These are phyloP conservation scores for Evansstolkia leycettana DNA, from an alignment of 495 filamentous ascomycete species.

Conservation along the genomic window DNA sequence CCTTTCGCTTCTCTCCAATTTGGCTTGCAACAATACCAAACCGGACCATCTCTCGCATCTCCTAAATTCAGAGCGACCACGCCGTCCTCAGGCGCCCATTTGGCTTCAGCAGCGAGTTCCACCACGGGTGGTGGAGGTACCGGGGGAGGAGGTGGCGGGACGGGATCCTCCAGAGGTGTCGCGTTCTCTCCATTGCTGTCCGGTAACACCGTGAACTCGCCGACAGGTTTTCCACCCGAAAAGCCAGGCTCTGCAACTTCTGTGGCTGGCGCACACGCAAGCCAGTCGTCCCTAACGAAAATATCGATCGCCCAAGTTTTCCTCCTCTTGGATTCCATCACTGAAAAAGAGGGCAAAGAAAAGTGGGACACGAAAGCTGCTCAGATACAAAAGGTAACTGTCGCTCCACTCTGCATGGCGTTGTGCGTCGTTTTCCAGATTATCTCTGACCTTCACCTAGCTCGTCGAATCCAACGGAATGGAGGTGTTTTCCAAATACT, in stretches of 20 bases:
- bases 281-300: constrained; percentile 51
- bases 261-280: constrained; percentile 25
- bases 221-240: constrained; percentile 43
- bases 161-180: constrained; percentile 40
- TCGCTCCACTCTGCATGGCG: not conserved
- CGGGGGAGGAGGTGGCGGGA: constrained; percentile 47
- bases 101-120: constrained; percentile 43
- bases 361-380: constrained; percentile 93
- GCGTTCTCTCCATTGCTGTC: constrained; percentile 53
- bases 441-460: constrained; percentile 24
- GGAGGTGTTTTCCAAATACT: constrained; percentile 90
- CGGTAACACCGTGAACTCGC: constrained; percentile 48
- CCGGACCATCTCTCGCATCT: constrained; percentile 43
- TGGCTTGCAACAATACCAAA: constrained; percentile 45
- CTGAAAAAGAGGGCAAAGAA: constrained; percentile 74
- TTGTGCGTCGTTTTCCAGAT: not conserved
- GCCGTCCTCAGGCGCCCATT: constrained; percentile 44
- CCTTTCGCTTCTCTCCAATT: constrained; percentile 43
- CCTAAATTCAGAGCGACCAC: constrained; percentile 49
- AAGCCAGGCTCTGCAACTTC: constrained; percentile 31
- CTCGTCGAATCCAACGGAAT: constrained; percentile 91
- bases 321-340: constrained; percentile 83
- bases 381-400: constrained; percentile 81
- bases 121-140: constrained; percentile 46
- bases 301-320: constrained; percentile 93